Conservation (phyloP, 192 early-diverging fungal genomes). For the Umbelopsis vinacea region DNA sequence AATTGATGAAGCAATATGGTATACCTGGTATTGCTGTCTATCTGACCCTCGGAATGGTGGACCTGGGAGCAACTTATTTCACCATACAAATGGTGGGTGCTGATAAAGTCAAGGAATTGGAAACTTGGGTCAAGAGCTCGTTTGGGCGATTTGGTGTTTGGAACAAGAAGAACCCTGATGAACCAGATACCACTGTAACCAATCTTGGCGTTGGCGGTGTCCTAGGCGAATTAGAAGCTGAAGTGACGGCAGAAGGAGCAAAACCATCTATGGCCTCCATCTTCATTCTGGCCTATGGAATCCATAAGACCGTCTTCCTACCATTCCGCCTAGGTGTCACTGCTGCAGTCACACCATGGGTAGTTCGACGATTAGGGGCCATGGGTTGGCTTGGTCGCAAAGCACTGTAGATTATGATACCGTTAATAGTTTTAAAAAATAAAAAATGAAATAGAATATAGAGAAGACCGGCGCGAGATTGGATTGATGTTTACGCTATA, state of each 20-base stretch:
- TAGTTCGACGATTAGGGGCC: slow-evolving; percentile 54
- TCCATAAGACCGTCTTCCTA: slow-evolving; percentile 60
- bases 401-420: slow-evolving; percentile 3
- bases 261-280: slow-evolving; percentile 51
- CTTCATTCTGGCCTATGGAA: slow-evolving; percentile 61
- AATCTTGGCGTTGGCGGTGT: slow-evolving; percentile 3
- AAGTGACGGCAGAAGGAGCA: slow-evolving; percentile 20
- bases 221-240: slow-evolving; percentile 6
- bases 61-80: slow-evolving; percentile 54
- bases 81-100: slow-evolving; percentile 52
- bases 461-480: too few relatives aligned
- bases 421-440: too few relatives aligned
- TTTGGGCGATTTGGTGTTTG: slow-evolving; percentile 18
- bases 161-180: neutral
- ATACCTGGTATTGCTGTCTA: slow-evolving; percentile 55
- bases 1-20: slow-evolving; percentile 54
- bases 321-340: slow-evolving; percentile 61
- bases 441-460: too few relatives aligned
- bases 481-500: too few relatives aligned
- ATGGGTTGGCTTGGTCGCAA: slow-evolving; percentile 45
- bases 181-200: slow-evolving; percentile 4
- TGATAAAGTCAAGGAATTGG: slow-evolving; percentile 53
- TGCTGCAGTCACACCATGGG: slow-evolving; percentile 53
- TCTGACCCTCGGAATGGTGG: slow-evolving; percentile 46
- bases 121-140: slow-evolving; percentile 42